A percentile compares a stretch with the other conserved stretches of the same genome.
Conservation (phyloP, 1,284 basidiomycete species). For the Malassezia brasiliensis region DNA sequence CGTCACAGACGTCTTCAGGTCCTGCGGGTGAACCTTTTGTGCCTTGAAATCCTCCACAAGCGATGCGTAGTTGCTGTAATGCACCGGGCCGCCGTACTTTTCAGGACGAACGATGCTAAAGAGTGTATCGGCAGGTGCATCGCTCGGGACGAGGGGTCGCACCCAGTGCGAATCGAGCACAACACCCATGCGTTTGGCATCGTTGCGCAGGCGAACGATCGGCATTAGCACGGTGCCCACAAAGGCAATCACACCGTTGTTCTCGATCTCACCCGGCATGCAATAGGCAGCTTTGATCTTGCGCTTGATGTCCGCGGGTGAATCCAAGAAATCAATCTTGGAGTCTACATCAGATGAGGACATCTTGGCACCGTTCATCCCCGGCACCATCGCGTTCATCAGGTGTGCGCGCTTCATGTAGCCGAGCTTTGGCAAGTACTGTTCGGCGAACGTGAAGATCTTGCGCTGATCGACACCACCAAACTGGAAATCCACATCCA, state of each 20-base stretch:
- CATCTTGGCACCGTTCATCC: conserved; percentile 91
- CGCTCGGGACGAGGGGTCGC: conserved; percentile 51
- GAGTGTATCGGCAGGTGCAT: conserved; percentile 65
- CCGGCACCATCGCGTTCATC: conserved; percentile 98
- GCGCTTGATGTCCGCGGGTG: conserved; percentile 68
- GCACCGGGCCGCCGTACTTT: conserved; percentile 73
- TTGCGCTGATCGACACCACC: conserved; percentile 97
- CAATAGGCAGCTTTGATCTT: conserved; percentile 92
- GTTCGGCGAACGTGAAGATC: conserved; percentile 95
- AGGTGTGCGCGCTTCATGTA: conserved; percentile 91
- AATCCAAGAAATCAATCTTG: conserved; percentile 95
- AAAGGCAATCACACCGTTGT: conserved; percentile 87
- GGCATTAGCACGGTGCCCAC: conserved; percentile 80
- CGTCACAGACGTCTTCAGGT: conserved; percentile 73
- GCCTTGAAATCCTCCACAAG: conserved; percentile 68
- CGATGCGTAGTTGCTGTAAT: conserved; percentile 62
- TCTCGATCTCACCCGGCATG: conserved; percentile 70
- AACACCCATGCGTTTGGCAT: conserved; percentile 23
- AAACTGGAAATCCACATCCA: conserved; percentile 93
- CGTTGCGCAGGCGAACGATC: conserved; percentile 53
- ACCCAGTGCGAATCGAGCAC: conserved; percentile 19
- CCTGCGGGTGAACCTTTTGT: conserved; percentile 75
- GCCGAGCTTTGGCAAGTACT: conserved; percentile 83
- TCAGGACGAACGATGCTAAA: conserved; percentile 68
- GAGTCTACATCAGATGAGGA: conserved; percentile 92